Evolutionary conservation across 1,139 yeast species (phyloP), one percentile per base, ranked within the genome.

Genomic region (Suhomyces terraborum): DNA sequence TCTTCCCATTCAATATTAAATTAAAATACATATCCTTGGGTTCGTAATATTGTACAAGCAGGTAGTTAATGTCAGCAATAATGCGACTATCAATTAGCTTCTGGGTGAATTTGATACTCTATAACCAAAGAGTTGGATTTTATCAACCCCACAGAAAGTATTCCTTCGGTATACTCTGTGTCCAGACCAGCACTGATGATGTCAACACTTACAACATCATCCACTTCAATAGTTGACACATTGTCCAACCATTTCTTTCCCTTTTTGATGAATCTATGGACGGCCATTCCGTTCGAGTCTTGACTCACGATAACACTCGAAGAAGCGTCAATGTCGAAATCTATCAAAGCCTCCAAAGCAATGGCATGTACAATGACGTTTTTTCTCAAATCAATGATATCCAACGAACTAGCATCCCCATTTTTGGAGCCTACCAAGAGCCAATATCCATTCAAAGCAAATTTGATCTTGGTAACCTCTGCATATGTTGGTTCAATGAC

Each of bases 361-460:
- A 65, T 46, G 35, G 66, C 46, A 52, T 73, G 65, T 29, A 64
- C 55, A 14, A 54, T 47, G 14, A 56, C 45, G 31, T 65, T 65
- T 48, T 80, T 80, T 49, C 88, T 68, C 46, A 83, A 63, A 57
- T 83, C 87, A 54, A 75, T 68, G n/a, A 83, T 66, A 37, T 76
- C 73, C n/a, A 73, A 54, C 3, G 69, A 42, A 6, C 58, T 44
- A 8, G 45, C 41, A 4, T 46, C 50, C 13, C 48, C 54, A 1
- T 48, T 45, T 2, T 42, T 29, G 18, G 59, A 49, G 7, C 53
- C 50, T 10, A 56, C 58, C 24, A 56, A 66, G 40, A 84, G 60
- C 84, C 88, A 83, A 59, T 82, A 84, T 4, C 94, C 94, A 55
- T 85, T 85, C 20, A 74, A 66, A 7, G 85, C 83, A 64, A 85